Percentiles rank a stretch among this genome's conserved stretches.
Conservation (phyloP, 495 filamentous ascomycete genomes). For the Annulohypoxylon stygium region DNA sequence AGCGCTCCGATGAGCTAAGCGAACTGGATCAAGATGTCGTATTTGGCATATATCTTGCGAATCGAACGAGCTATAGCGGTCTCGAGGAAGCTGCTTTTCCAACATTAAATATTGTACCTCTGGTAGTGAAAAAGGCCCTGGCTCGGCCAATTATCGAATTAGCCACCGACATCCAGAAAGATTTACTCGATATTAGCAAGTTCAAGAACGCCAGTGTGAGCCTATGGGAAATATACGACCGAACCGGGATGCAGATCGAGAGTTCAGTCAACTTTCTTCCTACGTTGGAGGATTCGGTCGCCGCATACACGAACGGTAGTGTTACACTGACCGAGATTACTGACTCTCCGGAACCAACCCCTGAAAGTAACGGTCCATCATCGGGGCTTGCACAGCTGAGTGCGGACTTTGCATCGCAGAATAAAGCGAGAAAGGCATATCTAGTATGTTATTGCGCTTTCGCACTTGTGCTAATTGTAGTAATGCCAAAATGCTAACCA, state of each 20-base stretch:
- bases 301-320: constrained; percentile 21
- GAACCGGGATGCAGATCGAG: constrained; percentile 62
- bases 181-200: constrained; percentile 56
- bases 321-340: constrained; percentile 37
- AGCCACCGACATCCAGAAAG: constrained; percentile 55
- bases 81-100: constrained; percentile 50
- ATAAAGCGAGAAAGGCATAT: constrained; percentile 50
- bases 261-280: constrained; percentile 70
- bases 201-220: constrained; percentile 53
- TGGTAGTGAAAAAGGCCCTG: constrained; percentile 46
- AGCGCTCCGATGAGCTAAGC: neutral
- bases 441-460: constrained; percentile 48
- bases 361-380: constrained; percentile 5
- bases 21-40: constrained; percentile 41
- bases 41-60: constrained; percentile 64
- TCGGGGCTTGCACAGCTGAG: constrained; percentile 16
- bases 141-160: constrained; percentile 27
- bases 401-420: constrained; percentile 29
- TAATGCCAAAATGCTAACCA: constrained; percentile 29
- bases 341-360: neutral
- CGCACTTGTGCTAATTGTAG: neutral
- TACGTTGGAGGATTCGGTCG: constrained; percentile 41
- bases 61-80: constrained; percentile 47
- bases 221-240: constrained; percentile 63
- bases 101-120: constrained; percentile 58